Conservation (phyloP, 176 grass and related monocot genomes). For the Carex myosuroides region DNA sequence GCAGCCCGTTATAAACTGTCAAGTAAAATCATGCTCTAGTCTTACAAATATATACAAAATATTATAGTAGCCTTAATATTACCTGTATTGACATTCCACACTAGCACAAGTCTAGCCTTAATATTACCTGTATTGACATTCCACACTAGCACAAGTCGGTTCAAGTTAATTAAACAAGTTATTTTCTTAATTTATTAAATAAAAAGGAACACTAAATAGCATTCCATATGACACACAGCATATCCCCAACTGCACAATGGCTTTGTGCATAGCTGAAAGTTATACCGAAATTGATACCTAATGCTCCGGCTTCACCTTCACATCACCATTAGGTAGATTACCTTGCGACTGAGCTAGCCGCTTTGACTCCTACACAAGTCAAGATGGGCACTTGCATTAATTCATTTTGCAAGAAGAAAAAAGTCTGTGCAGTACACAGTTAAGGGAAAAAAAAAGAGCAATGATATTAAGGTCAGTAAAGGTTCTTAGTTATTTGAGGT, state of each 20-base stretch:
- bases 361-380: slow-evolving; percentile 56
- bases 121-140: not conserved
- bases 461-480: not conserved
- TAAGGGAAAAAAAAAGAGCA: not conserved
- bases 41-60: not conserved
- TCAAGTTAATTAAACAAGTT: not conserved
- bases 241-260: not conserved
- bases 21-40: slow-evolving; percentile 1
- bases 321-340: slow-evolving; percentile 74
- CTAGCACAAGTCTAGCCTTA: not conserved
- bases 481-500: not conserved
- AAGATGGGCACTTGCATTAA: slow-evolving; percentile 1
- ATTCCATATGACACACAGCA: not conserved
- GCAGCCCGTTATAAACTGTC: slow-evolving; percentile 7
- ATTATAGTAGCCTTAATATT: not conserved
- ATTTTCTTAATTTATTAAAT: not conserved
- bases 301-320: slow-evolving; percentile 71
- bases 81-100: too few species aligned
- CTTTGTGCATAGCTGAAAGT: not conserved
- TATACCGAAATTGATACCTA: slow-evolving; percentile 2
- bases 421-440: not conserved
- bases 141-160: not conserved
- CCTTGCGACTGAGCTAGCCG: slow-evolving; percentile 67
- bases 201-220: not conserved
- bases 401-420: not conserved